phyloP scores from a whole-genome alignment of 2,329 filamentous ascomycete genomes.

The Myriosclerotinia curreyana region DNA sequence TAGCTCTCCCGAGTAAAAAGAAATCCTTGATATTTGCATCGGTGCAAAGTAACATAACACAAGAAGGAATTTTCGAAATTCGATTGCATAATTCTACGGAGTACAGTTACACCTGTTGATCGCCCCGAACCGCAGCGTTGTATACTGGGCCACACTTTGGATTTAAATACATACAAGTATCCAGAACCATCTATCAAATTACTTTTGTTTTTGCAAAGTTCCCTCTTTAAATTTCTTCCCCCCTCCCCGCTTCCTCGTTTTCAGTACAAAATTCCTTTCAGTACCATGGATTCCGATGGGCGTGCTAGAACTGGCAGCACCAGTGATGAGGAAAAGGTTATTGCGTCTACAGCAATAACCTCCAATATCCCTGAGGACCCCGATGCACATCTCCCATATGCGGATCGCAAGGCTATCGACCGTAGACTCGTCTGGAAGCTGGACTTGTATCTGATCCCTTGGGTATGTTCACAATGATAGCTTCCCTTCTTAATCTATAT shows the following conservation, averaged over 20 bases:
- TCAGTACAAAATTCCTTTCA: constrained; percentile 2
- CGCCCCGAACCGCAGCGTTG: too few relatives aligned
- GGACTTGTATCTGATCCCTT: constrained; percentile 60
- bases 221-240: too few relatives aligned
- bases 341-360: not conserved
- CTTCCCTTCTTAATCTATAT: not conserved
- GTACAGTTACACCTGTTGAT: constrained; percentile 2
- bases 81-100: not conserved
- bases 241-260: not conserved
- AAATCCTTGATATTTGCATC: constrained; percentile 16
- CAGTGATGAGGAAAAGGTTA: constrained; percentile 22
- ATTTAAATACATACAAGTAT: not conserved
- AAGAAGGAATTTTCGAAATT: constrained; percentile 6
- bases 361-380: constrained; percentile 45
- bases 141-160: not conserved
- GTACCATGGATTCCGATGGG: constrained; percentile 16
- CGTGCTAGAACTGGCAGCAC: constrained; percentile 3
- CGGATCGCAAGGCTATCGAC: constrained; percentile 60
- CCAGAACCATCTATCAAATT: not conserved
- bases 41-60: constrained; percentile 18
- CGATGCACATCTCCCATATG: constrained; percentile 62
- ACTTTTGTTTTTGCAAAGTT: not conserved
- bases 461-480: constrained; percentile 39
- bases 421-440: constrained; percentile 60
- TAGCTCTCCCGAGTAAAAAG: not conserved